Base-by-base conservation (phyloP, 2,329 filamentous ascomycete genomes). In the Nemania abortiva region DNA sequence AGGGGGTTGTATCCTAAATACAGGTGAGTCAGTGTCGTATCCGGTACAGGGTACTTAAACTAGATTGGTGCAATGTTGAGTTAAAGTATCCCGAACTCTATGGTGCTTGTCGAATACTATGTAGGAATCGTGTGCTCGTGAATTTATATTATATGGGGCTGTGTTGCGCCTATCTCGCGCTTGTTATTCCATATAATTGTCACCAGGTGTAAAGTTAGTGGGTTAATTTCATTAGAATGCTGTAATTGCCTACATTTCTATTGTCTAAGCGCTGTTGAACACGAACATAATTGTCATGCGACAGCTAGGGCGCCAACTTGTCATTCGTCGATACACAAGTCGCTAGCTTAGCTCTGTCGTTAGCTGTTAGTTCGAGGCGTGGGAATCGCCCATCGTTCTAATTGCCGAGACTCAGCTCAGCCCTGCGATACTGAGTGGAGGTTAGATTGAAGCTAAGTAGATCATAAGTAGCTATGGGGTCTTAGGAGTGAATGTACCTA, bases 341-440 rank as follows among this genome's bases (percentile, higher is more conserved):
- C 20, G 22, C 50, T 56, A 53, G 52, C 42, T 52, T 29, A n/a
- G 6, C 22, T 47, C 29, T 34, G 45, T 34, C 15, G 61, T 60
- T 65, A 47, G 29, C 50, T 54, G 37, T 57, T 58, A 37, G 55
- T n/a, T 50, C 18, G 54, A 66, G 63, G 22, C 39, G 52, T 53
- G 37, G 45, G 34, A 45, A 29, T 9, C 27, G 15, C 37, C 42
- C 7, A 18, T n/a, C 6, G 27, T 22, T 22, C 52, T 1, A 69
- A 63, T 24, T 66, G 27, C 58, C 63, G 63, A 18, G 10, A 31
- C 34, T 58, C 58, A 54, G 45, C 57, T 58, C 58, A 54, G 45
- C 57, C 66, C 31, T 62, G 57, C 29, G 24, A 58, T 55, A 37
- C 7, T 45, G n/a, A 47, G 54, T 34, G 24, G 24, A 37, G 29